Percentiles rank a stretch among this genome's conserved stretches.
phyloP scores from a whole-genome alignment of 192 early-diverging fungal species.

The Coemansia sp. region DNA sequence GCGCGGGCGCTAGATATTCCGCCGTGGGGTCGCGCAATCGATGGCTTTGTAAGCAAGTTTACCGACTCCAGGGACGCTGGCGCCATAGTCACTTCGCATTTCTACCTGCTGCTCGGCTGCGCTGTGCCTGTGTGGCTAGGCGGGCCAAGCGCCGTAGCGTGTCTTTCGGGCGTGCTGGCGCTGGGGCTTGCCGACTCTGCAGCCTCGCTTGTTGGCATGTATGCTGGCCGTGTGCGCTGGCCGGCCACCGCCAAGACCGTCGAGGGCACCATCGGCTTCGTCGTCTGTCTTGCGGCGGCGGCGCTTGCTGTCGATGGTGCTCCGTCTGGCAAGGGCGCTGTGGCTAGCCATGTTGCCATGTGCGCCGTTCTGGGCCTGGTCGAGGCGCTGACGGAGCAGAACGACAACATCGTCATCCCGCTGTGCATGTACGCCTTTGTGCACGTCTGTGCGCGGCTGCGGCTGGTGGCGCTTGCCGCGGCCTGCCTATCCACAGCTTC shows the following conservation, averaged over 20 bases:
- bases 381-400: constrained; percentile 88
- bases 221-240: constrained; percentile 73
- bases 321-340: background rate
- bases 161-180: constrained; percentile 78
- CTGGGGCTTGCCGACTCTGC: constrained; percentile 89
- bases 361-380: constrained; percentile 59
- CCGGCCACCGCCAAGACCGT: constrained; percentile 73
- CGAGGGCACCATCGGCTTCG: constrained; percentile 81
- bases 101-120: constrained; percentile 89
- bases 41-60: constrained; percentile 75
- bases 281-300: constrained; percentile 58
- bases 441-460: constrained; percentile 2
- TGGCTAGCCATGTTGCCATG: constrained; percentile 16
- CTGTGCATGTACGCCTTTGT: constrained; percentile 62
- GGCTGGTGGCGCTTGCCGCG: background rate
- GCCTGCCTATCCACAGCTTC: background rate
- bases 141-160: constrained; percentile 50
- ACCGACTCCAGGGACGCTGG: constrained; percentile 84
- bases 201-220: constrained; percentile 83
- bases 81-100: constrained; percentile 78
- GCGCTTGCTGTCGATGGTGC: background rate
- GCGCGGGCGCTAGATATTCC: constrained; percentile 74
- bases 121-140: constrained; percentile 86
- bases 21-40: constrained; percentile 60
- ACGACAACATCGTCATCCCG: constrained; percentile 93